These are phyloP conservation scores for Haematococcus sp. DNA, from an alignment of 139 green algal genomes.

Conservation along the genomic window DNA sequence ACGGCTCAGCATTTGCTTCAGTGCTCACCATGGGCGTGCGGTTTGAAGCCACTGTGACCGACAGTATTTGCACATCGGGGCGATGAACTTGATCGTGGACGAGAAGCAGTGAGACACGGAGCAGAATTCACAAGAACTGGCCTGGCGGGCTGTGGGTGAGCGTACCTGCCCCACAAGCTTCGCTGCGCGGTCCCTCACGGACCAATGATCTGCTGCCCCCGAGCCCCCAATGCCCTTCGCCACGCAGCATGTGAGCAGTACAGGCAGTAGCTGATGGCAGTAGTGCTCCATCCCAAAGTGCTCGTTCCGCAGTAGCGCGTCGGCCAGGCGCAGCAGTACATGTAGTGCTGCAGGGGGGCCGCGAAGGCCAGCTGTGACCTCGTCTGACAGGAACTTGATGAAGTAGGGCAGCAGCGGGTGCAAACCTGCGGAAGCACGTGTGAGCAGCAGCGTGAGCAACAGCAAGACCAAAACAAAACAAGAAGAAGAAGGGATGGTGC, in stretches of 20 bases:
- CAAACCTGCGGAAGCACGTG: constrained; percentile 49
- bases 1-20: too few relatives aligned
- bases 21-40: too few relatives aligned
- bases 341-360: constrained; percentile 20
- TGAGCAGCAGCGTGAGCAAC: neutral
- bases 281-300: constrained; percentile 72
- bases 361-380: constrained; percentile 43
- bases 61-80: neutral
- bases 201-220: neutral
- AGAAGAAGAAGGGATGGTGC: neutral
- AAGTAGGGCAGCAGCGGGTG: constrained; percentile 86
- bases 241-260: constrained; percentile 76
- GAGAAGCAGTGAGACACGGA: too few relatives aligned
- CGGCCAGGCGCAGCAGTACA: constrained; percentile 32
- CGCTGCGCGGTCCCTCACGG: neutral
- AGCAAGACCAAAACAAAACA: neutral
- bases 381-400: constrained; percentile 65
- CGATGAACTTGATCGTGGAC: too few relatives aligned
- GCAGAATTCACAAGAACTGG: too few relatives aligned
- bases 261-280: constrained; percentile 82
- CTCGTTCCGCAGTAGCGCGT: constrained; percentile 69
- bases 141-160: too few relatives aligned
- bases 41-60: too few relatives aligned
- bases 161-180: neutral
- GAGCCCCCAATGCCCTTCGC: constrained; percentile 55